A percentile compares a stretch with the other conserved stretches of the same genome.
These are phyloP conservation scores for Pyracantha coccinea DNA, from an alignment of 331 rosid genomes.

Conservation along the genomic window DNA sequence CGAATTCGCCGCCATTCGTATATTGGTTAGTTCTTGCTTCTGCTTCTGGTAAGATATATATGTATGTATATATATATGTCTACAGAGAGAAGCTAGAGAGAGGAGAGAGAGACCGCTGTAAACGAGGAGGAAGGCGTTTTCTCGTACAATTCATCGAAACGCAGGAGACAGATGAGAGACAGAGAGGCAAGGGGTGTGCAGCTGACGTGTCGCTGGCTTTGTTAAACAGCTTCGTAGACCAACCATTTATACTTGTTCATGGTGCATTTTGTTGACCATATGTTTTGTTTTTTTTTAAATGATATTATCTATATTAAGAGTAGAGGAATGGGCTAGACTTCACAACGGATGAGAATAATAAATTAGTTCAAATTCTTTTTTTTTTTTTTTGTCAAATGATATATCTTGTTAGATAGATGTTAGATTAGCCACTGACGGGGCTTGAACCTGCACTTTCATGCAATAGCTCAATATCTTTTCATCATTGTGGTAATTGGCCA, in stretches of 20 bases:
- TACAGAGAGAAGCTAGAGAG: neutral
- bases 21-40: neutral
- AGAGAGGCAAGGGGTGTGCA: neutral
- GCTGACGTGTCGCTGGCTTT: neutral
- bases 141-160: neutral
- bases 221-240: neutral
- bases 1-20: constrained; percentile 33
- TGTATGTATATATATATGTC: neutral
- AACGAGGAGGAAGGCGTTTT: neutral
- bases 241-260: neutral
- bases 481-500: accelerated
- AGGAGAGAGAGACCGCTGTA: neutral
- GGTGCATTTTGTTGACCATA: too few relatives aligned
- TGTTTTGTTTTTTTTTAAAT: too few relatives aligned
- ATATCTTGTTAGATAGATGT: too few relatives aligned
- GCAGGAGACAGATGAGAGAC: neutral
- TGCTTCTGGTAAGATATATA: neutral
- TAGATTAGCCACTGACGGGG: accelerated
- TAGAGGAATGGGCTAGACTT: accelerated
- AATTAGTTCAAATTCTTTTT: too few relatives aligned
- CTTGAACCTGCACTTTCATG: accelerated
- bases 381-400: too few relatives aligned
- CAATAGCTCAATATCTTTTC: too few relatives aligned
- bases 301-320: too few relatives aligned
- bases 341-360: too few relatives aligned